A percentile compares a stretch with the other conserved stretches of the same genome.
phyloP scores from a whole-genome alignment of 345 rosid species.

The Ailanthus altissimus region DNA sequence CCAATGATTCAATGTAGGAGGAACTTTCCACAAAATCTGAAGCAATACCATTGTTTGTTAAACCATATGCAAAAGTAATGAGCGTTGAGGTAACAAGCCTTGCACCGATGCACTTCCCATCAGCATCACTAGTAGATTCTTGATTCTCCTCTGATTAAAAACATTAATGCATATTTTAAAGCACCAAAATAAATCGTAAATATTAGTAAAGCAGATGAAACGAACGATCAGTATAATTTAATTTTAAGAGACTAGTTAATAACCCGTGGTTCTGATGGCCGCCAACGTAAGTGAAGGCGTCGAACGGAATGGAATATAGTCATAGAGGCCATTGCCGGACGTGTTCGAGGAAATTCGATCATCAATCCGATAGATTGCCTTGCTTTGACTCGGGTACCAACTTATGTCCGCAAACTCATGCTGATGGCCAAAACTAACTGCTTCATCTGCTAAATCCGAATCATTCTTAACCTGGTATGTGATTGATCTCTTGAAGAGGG shows the following conservation, averaged over 20 bases:
- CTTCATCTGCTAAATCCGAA: constrained; percentile 47
- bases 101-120: constrained; percentile 40
- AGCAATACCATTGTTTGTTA: constrained; percentile 55
- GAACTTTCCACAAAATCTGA: background rate
- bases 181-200: background rate
- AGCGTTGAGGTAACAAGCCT: constrained; percentile 37
- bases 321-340: constrained; percentile 55
- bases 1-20: background rate
- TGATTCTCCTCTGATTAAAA: constrained; percentile 51
- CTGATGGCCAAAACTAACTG: constrained; percentile 42
- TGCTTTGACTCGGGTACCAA: constrained; percentile 72
- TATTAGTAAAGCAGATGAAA: background rate
- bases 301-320: constrained; percentile 59
- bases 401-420: constrained; percentile 77
- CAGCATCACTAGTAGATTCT: constrained; percentile 39
- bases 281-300: constrained; percentile 37
- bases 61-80: constrained; percentile 39
- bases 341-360: constrained; percentile 47
- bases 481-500: constrained; percentile 68
- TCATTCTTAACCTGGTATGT: constrained; percentile 42
- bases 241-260: background rate
- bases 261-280: constrained; percentile 50
- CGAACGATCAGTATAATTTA: no score
- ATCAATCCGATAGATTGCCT: constrained; percentile 61
- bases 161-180: background rate